Conservation (phyloP, 139 green algal genomes). For the Tetraselmis striata region DNA sequence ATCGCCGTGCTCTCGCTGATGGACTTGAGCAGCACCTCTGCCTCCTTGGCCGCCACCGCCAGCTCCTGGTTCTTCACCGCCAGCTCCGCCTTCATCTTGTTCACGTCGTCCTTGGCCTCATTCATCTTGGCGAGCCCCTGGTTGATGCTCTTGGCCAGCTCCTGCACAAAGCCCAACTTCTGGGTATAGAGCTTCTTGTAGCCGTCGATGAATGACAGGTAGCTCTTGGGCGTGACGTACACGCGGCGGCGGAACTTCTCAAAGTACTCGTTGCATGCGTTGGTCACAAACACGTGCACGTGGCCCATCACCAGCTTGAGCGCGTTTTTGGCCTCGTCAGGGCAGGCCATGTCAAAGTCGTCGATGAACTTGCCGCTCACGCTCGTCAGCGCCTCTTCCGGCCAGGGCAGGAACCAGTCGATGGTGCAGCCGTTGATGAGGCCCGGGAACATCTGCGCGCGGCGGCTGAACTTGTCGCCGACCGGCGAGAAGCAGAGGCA, state of each 20-base stretch:
- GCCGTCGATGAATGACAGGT: slow-evolving; percentile 82
- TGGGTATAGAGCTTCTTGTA: slow-evolving; percentile 84
- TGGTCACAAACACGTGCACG: slow-evolving; percentile 76
- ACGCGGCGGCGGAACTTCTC: slow-evolving; percentile 80
- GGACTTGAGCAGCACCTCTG: slow-evolving; percentile 77
- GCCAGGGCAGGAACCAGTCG: slow-evolving; percentile 84
- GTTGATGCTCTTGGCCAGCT: slow-evolving; percentile 33
- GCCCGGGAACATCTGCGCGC: slow-evolving; percentile 86
- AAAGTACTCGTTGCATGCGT: slow-evolving; percentile 76
- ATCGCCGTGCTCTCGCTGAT: slow-evolving; percentile 83
- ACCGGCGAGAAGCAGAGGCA: slow-evolving; percentile 91
- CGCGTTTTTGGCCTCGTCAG: slow-evolving; percentile 55
- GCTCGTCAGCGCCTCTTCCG: slow-evolving; percentile 57
- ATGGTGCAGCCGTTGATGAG: slow-evolving; percentile 94
- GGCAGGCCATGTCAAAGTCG: slow-evolving; percentile 78
- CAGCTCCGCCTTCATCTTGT: slow-evolving; percentile 85
- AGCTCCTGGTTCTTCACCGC: slow-evolving; percentile 87
- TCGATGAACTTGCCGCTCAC: slow-evolving; percentile 82
- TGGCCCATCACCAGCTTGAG: slow-evolving; percentile 82
- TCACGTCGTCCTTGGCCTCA: slow-evolving; percentile 85
- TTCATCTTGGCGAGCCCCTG: slow-evolving; percentile 86
- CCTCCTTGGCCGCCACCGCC: slow-evolving; percentile 66
- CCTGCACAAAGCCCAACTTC: slow-evolving; percentile 60
- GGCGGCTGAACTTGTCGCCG: slow-evolving; percentile 73
- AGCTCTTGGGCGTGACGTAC: slow-evolving; percentile 92